Evolutionary conservation across 2,329 filamentous ascomycete species (phyloP).

Genomic region (Lojkania enalia): DNA sequence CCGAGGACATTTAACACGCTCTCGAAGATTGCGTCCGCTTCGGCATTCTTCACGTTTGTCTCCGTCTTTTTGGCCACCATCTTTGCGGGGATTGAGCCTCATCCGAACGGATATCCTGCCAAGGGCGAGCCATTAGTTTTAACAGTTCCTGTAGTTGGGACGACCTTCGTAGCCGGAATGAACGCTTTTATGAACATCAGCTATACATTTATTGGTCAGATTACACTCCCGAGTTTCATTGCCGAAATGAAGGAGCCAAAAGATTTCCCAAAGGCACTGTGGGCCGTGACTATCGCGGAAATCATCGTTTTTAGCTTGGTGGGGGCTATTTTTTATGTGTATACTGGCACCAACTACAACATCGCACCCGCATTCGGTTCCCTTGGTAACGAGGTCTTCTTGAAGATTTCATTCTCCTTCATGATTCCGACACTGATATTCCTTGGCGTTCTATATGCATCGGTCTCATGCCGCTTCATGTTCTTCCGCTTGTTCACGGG

Average conservation of each 20-base stretch:
- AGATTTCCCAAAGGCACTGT: conserved; percentile 92
- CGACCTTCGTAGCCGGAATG: conserved; percentile 80
- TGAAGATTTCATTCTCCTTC: conserved; percentile 89
- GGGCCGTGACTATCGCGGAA: conserved; percentile 86
- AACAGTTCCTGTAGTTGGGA: conserved; percentile 67
- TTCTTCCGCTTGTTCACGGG: conserved; percentile 87
- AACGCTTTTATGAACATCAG: conserved; percentile 93
- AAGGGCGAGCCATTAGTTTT: conserved; percentile 68
- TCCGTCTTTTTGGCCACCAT: conserved; percentile 83
- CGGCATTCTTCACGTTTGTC: conserved; percentile 86
- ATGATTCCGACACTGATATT: conserved; percentile 96
- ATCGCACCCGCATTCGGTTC: conserved; percentile 86
- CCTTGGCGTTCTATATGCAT: conserved; percentile 86
- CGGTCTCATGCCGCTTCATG: conserved; percentile 84
- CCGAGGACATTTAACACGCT: conserved; percentile 83
- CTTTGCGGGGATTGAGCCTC: conserved; percentile 75
- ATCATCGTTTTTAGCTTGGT: conserved; percentile 84
- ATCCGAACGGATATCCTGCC: conserved; percentile 65
- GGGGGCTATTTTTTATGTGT: conserved; percentile 80
- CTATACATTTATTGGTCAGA: conserved; percentile 95
- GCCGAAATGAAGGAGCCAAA: conserved; percentile 82
- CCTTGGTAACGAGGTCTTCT: conserved; percentile 71
- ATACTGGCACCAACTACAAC: conserved; percentile 87
- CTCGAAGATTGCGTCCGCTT: conserved; percentile 75
- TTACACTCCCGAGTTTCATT: conserved; percentile 91